Base-by-base conservation (phyloP, 1,139 yeast species). In the Candida frijolesensis region DNA sequence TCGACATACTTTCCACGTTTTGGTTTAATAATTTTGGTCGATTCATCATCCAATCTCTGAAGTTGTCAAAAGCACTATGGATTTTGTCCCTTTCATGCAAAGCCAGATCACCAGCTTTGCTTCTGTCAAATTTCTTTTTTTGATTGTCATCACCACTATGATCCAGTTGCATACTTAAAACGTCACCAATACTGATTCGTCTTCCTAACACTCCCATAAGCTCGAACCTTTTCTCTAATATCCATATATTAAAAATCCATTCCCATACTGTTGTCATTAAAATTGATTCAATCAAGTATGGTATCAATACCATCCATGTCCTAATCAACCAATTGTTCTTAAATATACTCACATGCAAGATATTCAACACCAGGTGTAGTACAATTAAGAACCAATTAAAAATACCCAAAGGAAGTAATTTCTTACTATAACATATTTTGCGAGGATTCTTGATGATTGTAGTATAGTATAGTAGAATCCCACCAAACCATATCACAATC, bases 171-270 rank as follows among this genome's bases (percentile, higher is more conserved):
- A 48, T 48, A 46, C 53, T 52, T 32, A 54, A 45, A 4, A 71
- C 72, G 49, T 74, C 79, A 44, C 72, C 78, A 16, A 66, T 53
- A 52, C 76, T 70, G 42, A 76, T 70, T 50, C 77, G 60, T 60
- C 84, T 69, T 2, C 84, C 84, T 43, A 80, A 63, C 12, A 80
- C 76, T 1, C 80, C 80, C 62, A 68, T 68, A 44, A 77, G 63
- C 53, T 80, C 84, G 38, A 64, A 61, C 35, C 72, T 61, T 53
- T 72, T 68, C 52, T 79, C 82, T 44, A 79, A 59, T 19, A 70
- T 62, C 49, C 72, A 63, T 25, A 79, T 77, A 47, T 74, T 72
- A 54, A 66, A 72, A 7, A 78, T 59, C 84, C 84, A 80, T 61
- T 80, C 84, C 84, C 84, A 80, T 0, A 76, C 63, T 1, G 72